Base-by-base conservation (phyloP, 2,329 filamentous ascomycete genomes). In the Plectosphaerella sp. region DNA sequence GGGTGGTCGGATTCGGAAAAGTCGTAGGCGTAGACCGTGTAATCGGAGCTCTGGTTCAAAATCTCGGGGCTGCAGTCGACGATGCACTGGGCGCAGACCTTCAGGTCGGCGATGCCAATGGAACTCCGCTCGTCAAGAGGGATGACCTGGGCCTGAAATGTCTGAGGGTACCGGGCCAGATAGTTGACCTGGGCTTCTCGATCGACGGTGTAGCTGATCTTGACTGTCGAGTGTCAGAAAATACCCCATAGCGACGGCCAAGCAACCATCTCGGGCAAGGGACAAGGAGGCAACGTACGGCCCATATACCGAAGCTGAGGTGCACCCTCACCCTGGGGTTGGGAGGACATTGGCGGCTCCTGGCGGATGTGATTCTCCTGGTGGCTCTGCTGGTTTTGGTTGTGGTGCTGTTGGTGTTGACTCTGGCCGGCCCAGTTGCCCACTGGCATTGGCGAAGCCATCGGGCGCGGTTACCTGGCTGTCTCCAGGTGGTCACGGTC, bases 131-230 rank as follows among this genome's bases (percentile, higher is more conserved):
- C 89, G 66, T 97, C 90, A 55, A 97, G 73, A 22, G 84, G 80
- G 14, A 95, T 82, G 3, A 91, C 90, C 62, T 91, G 90, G 37
- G 97, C 84, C 49, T 88, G 80, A 53, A 96, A 77, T 15, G 87
- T 79, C 54, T 93, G 86, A 16, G 90, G 88, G 76, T 90, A 87
- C 62, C 93, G 83, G 54, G 93, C 92, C 48, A 99, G 79, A 70
- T 91, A 97, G 66, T 93, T 92, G 58, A 91, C 87, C 71, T 91
- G 91, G 72, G 84, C 87, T 59, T 93, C 87, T 65, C 87, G 86
- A 68, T 97, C 92, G 72, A 97, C 97, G 33, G 91, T 96, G 72
- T 97, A 99, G 55, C 96, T 86, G 48, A 97, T 88, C 78, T 97
- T 97, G 70, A 97, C 92, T 96, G 69, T 42, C 42, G 48, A 48